Evolutionary conservation across 371 early-diverging fungal genomes (phyloP).

Genomic region (Mortierella sp.): DNA sequence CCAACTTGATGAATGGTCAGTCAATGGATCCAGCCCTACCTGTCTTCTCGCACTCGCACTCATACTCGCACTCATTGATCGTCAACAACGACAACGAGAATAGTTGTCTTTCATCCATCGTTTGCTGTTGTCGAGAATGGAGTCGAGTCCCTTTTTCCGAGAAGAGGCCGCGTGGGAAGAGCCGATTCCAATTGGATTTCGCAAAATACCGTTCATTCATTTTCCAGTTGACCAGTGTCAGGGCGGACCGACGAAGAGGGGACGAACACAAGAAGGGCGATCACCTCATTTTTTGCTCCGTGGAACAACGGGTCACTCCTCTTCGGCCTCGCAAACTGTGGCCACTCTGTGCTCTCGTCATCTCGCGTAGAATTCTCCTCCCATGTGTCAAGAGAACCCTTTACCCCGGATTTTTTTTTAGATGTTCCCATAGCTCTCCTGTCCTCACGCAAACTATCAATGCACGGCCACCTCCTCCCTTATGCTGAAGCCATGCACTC

Average conservation of each 20-base stretch:
- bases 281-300: constrained; percentile 4
- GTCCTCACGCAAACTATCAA: too few species aligned
- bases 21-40: not conserved
- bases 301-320: not conserved
- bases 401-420: not conserved
- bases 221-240: constrained; percentile 6
- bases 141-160: not conserved
- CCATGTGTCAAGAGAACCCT: not conserved
- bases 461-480: too few species aligned
- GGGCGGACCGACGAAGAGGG: not conserved
- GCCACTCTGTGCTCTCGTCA: not conserved
- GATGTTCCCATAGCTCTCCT: not conserved
- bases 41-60: not conserved
- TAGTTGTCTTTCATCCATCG: not conserved
- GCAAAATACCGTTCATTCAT: not conserved
- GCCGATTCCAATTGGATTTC: not conserved
- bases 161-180: not conserved
- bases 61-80: not conserved
- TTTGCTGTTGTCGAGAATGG: not conserved
- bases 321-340: too few species aligned
- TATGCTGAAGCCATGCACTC: too few species aligned
- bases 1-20: not conserved
- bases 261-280: constrained; percentile 2
- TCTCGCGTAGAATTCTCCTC: not conserved
- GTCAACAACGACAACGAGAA: not conserved